These are phyloP conservation scores for Solanum raphanifolium DNA, from an alignment of 257 asterid genomes.

Conservation along the genomic window DNA sequence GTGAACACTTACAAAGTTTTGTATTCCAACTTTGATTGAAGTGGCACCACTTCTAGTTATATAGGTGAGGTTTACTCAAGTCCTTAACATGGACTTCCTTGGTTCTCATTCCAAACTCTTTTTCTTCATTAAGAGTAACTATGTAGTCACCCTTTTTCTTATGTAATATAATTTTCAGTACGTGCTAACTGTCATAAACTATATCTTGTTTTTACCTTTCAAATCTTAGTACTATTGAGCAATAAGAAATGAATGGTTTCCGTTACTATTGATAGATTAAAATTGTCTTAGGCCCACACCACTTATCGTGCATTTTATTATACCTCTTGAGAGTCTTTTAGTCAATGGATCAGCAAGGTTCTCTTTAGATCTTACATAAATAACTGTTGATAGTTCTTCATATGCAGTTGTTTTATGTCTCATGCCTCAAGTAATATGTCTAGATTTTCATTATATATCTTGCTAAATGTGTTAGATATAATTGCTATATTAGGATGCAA, in stretches of 20 bases:
- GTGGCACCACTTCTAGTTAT: not conserved
- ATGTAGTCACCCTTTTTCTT: not conserved
- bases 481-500: not conserved
- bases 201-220: not conserved
- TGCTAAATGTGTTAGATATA: not conserved
- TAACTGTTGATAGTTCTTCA: not conserved
- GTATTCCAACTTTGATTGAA: not conserved
- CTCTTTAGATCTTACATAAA: not conserved
- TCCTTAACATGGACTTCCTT: not conserved
- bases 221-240: not conserved
- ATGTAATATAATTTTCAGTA: not conserved
- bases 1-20: not conserved
- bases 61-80: not conserved
- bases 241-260: not conserved
- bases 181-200: not conserved
- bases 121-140: not conserved
- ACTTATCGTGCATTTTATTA: not conserved
- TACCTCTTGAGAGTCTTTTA: not conserved
- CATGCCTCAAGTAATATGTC: not conserved
- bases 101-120: not conserved
- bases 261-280: not conserved
- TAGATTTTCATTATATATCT: not conserved
- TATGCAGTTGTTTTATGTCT: not conserved
- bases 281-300: not conserved
- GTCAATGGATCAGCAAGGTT: not conserved